Base-by-base conservation (phyloP, 1,139 yeast genomes). In the Protomyces arabidopsidicola region DNA sequence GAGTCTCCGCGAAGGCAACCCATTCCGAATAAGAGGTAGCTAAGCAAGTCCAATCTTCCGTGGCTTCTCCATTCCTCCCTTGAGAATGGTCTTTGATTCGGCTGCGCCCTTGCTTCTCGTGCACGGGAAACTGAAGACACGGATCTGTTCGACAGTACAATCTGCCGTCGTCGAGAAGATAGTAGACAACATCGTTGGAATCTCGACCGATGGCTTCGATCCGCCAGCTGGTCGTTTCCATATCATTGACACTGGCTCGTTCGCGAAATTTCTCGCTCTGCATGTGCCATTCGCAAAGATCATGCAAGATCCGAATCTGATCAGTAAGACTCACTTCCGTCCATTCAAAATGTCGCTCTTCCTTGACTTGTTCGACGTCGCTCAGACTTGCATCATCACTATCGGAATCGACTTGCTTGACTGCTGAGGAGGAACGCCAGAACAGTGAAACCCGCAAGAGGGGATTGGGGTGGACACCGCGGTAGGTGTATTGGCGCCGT, bases 281-380 rank as follows among this genome's bases (percentile, higher is more conserved):
- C 20, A 60, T 14, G 14, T 60, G 63, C 63, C 63, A 60, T 54
- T 60, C 63, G 54, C 63, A 60, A 20, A 60, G 59, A 18, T 54
- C 51, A 22, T 60, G 63, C n/a, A 60, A 27, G 20, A 60, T 45
- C 14, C 42, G 22, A 5, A 60, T n/a, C 14, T 42, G 27, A 12
- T 58, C 42, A 18, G 45, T 12, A 1, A 58, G 16, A 16, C 24
- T 39, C 2, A 51, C 27, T 5, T 51, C 52, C 18, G 45, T 27
- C 56, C 56, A 58, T 2, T 39, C 16, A 12, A 58, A 16, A 12
- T 24, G 18, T 6, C 42, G 51, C 45, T 51, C 39, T 27, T 58
- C 48, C 31, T 52, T 55, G 22, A 58, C 56, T 52, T 58, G 56
- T 35, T 58, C 62, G 8, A 58, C 45, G 8, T 52, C 62, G 42